Evolutionary conservation across 192 early-diverging fungal species (phyloP).

Genomic region (Phycomyces blakesleeanus): DNA sequence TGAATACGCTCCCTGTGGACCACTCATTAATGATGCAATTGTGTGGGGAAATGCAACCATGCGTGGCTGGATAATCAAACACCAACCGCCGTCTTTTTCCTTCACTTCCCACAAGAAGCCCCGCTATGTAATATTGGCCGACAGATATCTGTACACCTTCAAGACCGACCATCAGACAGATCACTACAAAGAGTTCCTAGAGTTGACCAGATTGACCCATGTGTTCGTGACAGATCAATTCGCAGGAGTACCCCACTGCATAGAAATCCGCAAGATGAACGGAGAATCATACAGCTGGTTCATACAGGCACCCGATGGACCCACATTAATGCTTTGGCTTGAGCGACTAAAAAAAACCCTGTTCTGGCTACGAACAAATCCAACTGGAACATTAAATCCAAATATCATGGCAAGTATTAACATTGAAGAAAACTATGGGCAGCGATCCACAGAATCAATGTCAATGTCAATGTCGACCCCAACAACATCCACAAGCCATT

Average conservation of each 20-base stretch:
- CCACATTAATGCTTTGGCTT: conserved; percentile 20
- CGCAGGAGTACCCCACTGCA: conserved; percentile 16
- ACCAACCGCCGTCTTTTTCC: conserved; percentile 22
- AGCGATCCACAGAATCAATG: not conserved
- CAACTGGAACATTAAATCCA: not conserved
- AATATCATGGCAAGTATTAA: not conserved
- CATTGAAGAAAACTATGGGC: not conserved
- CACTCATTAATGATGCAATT: not conserved
- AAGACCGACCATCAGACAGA: conserved; percentile 10
- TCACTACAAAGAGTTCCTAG: conserved; percentile 20
- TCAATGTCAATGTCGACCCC: not conserved
- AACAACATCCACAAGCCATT: not conserved
- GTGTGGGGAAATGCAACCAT: conserved; percentile 13
- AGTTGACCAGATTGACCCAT: conserved; percentile 13
- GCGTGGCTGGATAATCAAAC: conserved; percentile 20
- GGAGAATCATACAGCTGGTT: conserved; percentile 15
- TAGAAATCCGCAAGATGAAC: conserved; percentile 23
- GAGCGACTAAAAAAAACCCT: conserved; percentile 14
- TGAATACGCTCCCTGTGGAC: not conserved
- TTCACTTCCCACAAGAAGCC: conserved; percentile 18
- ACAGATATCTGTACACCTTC: conserved; percentile 19
- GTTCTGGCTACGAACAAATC: conserved; percentile 8
- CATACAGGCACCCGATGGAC: conserved; percentile 20
- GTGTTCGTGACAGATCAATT: conserved; percentile 26
- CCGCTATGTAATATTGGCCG: conserved; percentile 20